Conservation (phyloP, 1,284 basidiomycete species). For the Austroboletus olivaceoglutinosus region DNA sequence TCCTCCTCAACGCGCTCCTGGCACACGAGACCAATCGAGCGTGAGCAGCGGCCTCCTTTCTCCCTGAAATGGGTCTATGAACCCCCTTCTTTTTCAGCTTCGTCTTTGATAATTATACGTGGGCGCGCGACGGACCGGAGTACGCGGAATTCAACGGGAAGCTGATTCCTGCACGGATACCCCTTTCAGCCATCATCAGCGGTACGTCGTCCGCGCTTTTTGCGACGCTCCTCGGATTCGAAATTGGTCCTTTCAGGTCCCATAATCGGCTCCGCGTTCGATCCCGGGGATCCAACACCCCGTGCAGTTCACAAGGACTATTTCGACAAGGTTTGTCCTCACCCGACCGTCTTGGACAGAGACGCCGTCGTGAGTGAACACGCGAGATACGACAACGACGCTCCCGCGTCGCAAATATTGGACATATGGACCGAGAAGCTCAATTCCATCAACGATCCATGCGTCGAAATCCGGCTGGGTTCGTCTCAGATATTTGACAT, state of each 20-base stretch:
- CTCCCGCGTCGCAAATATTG: constrained; percentile 33
- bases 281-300: constrained; percentile 31
- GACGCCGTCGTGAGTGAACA: constrained; percentile 22
- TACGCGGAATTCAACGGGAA: constrained; percentile 41
- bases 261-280: constrained; percentile 36
- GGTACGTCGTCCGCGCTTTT: constrained; percentile 24
- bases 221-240: neutral
- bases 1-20: constrained; percentile 48
- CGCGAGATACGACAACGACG: constrained; percentile 20
- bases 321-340: constrained; percentile 43
- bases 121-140: constrained; percentile 30
- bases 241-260: constrained; percentile 28
- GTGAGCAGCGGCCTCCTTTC: constrained; percentile 37
- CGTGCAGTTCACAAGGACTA: constrained; percentile 45
- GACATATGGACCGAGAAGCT: constrained; percentile 42
- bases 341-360: constrained; percentile 33
- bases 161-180: constrained; percentile 40
- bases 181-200: constrained; percentile 42
- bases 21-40: constrained; percentile 45
- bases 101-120: constrained; percentile 45
- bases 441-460: constrained; percentile 38
- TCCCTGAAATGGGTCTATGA: neutral
- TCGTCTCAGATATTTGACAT: constrained; percentile 43
- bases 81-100: constrained; percentile 28
- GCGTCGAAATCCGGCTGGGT: constrained; percentile 39